Percentiles rank a stretch among this genome's conserved stretches.
phyloP scores from a whole-genome alignment of 1,284 basidiomycete genomes.

The Garcileccinum viscosum region DNA sequence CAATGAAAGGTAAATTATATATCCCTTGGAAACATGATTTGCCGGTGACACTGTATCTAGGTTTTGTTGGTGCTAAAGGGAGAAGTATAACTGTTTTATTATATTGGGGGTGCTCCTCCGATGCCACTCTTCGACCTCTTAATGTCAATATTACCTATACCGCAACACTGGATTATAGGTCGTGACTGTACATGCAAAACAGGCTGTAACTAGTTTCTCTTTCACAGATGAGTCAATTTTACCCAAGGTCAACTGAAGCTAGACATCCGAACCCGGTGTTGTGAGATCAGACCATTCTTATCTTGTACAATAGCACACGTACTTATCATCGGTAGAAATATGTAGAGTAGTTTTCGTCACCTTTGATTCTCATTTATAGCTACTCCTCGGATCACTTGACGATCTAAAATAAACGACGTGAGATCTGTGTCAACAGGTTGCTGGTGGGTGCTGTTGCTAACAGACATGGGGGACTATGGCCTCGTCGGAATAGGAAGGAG shows the following conservation, averaged over 20 bases:
- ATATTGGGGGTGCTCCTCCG: not conserved
- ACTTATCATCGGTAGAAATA: not conserved
- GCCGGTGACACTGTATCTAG: constrained; percentile 11
- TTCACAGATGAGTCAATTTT: not conserved
- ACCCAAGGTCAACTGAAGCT: not conserved
- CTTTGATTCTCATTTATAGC: not conserved
- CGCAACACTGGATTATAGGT: not conserved
- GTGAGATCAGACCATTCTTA: not conserved
- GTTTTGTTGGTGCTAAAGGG: constrained; percentile 30
- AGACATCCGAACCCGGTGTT: not conserved
- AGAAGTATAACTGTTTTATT: not conserved
- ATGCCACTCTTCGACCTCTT: not conserved
- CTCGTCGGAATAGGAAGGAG: not conserved
- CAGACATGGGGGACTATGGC: not conserved
- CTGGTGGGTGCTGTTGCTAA: not conserved
- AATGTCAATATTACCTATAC: not conserved
- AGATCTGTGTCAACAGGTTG: not conserved
- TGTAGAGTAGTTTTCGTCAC: not conserved
- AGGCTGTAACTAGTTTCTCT: not conserved
- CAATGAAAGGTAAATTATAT: constrained; percentile 56
- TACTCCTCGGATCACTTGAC: not conserved
- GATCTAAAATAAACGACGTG: not conserved
- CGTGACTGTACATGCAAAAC: not conserved
- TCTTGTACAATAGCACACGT: not conserved
- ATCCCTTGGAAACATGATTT: not conserved